phyloP scores from a whole-genome alignment of 2,329 filamentous ascomycete genomes.

The Macroventuria anomochaeta region DNA sequence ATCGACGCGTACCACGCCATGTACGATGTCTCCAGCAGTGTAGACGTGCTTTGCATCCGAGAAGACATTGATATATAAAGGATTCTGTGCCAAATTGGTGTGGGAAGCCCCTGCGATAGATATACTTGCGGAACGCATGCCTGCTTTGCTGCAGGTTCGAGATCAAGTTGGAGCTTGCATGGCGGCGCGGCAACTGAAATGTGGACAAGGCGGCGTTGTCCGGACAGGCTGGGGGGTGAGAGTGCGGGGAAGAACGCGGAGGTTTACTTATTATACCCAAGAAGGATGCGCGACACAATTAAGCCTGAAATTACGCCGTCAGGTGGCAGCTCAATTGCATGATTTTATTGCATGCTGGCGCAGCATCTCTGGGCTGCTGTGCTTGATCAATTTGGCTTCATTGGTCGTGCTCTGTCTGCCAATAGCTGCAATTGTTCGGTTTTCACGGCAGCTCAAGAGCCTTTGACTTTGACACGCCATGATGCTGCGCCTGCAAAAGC shows the following conservation, averaged over 20 bases:
- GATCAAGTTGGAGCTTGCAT: slow-evolving; percentile 2
- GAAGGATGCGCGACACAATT: slow-evolving; percentile 6
- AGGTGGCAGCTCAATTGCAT: not conserved
- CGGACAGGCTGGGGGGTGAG: not conserved
- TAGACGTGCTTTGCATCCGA: slow-evolving; percentile 21
- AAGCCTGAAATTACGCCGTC: slow-evolving; percentile 1
- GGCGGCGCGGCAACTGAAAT: not conserved
- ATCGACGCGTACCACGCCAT: slow-evolving; percentile 29
- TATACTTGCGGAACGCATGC: slow-evolving; percentile 11
- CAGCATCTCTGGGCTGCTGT: slow-evolving; percentile 3
- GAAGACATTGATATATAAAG: slow-evolving; percentile 26
- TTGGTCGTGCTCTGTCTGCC: not conserved
- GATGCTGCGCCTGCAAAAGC: slow-evolving; percentile 1
- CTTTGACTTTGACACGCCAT: not conserved
- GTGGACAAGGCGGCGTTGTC: slow-evolving; percentile 2
- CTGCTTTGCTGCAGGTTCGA: not conserved
- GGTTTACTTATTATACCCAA: slow-evolving; percentile 1
- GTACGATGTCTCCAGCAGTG: slow-evolving; percentile 30
- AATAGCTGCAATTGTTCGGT: not conserved
- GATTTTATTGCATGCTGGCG: not conserved
- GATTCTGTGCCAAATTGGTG: slow-evolving; percentile 22
- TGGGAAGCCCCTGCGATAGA: slow-evolving; percentile 14
- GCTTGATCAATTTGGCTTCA: not conserved
- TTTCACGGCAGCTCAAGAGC: not conserved
- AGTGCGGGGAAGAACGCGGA: slow-evolving; percentile 13